Percentiles rank a stretch among this genome's conserved stretches.
phyloP scores from a whole-genome alignment of 1,139 yeast genomes.

The Protomyces inouyei region DNA sequence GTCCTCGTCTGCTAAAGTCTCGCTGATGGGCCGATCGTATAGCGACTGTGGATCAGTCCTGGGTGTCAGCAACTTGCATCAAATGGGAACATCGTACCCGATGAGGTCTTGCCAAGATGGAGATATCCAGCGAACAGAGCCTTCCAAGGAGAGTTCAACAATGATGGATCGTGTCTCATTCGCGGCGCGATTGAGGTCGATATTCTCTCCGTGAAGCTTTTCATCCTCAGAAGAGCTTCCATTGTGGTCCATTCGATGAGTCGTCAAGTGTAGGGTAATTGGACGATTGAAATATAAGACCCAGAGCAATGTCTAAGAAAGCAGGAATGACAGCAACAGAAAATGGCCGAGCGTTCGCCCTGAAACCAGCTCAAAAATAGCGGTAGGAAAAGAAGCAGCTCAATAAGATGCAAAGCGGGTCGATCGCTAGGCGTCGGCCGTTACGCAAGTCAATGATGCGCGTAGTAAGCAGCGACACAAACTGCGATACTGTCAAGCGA shows the following conservation, averaged over 20 bases:
- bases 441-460: too few species aligned
- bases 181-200: slow-evolving; percentile 11
- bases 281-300: too few species aligned
- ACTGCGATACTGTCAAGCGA: too few species aligned
- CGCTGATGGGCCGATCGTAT: slow-evolving; percentile 72
- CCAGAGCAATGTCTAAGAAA: too few species aligned
- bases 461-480: too few species aligned
- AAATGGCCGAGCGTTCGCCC: too few species aligned
- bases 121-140: slow-evolving; percentile 54
- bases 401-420: too few species aligned
- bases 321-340: too few species aligned
- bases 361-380: too few species aligned
- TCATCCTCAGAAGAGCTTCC: slow-evolving; percentile 18
- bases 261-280: neutral
- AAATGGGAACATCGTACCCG: slow-evolving; percentile 45
- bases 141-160: slow-evolving; percentile 21
- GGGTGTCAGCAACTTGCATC: slow-evolving; percentile 60
- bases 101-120: slow-evolving; percentile 71
- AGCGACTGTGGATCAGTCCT: slow-evolving; percentile 39
- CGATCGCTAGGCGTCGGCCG: too few species aligned
- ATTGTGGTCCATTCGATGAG: slow-evolving; percentile 2
- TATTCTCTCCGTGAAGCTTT: slow-evolving; percentile 6
- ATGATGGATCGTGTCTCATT: slow-evolving; percentile 23
- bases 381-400: too few species aligned
- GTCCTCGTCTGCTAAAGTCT: slow-evolving; percentile 51